Conservation (phyloP, 176 grass and related monocot species). For the Triticum timopheevii region DNA sequence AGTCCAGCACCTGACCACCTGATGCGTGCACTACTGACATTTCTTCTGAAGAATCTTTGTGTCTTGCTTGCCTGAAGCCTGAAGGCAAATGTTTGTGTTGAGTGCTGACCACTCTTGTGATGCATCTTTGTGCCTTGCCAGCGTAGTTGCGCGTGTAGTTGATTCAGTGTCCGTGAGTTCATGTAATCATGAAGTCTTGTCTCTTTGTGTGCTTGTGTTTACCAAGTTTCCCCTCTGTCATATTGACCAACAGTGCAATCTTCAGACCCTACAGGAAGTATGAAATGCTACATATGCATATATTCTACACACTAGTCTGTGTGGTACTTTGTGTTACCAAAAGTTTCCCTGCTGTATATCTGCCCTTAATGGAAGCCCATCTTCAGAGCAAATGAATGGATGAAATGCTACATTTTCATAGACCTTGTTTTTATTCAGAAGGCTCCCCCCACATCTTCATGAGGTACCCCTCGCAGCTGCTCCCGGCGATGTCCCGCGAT, state of each 20-base stretch:
- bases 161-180: not conserved
- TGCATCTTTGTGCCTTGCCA: not conserved
- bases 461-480: constrained; percentile 71
- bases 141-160: not conserved
- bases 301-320: not conserved
- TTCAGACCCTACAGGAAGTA: not conserved
- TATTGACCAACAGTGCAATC: not conserved
- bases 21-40: not conserved
- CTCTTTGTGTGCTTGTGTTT: not conserved
- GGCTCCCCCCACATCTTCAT: constrained; percentile 76
- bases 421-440: constrained; percentile 35
- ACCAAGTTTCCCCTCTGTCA: not conserved
- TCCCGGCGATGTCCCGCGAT: constrained; percentile 46
- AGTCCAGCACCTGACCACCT: constrained; percentile 4
- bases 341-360: not conserved
- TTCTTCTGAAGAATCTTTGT: not conserved
- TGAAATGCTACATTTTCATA: not conserved
- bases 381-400: not conserved
- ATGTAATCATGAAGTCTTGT: not conserved
- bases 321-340: not conserved
- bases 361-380: not conserved
- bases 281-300: not conserved
- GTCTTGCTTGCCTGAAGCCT: not conserved
- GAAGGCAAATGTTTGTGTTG: not conserved
- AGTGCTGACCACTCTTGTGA: not conserved